A percentile compares a stretch with the other conserved stretches of the same genome.
phyloP scores from a whole-genome alignment of 352 stramenopile species.

The Phytopythium helicoides region DNA sequence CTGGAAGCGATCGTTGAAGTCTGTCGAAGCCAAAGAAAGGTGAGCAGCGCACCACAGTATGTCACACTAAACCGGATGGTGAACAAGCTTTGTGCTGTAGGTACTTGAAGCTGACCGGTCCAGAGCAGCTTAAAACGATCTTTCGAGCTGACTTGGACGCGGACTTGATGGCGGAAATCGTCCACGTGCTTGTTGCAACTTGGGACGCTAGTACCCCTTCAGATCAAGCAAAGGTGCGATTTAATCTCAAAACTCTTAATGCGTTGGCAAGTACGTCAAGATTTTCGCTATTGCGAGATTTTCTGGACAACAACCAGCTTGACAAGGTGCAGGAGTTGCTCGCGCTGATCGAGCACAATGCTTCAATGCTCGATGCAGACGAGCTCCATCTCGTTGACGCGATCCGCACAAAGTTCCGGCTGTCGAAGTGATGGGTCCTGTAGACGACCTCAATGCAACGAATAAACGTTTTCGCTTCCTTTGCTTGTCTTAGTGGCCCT shows the following conservation, averaged over 20 bases:
- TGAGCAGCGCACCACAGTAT: too few relatives aligned
- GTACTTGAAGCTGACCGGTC: constrained; percentile 62
- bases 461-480: neutral
- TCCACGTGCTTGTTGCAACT: constrained; percentile 37
- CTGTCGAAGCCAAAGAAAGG: constrained; percentile 49
- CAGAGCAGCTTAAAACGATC: constrained; percentile 35
- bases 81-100: constrained; percentile 14
- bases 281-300: constrained; percentile 64
- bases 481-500: constrained; percentile 3
- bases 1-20: constrained; percentile 67
- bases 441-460: too few relatives aligned
- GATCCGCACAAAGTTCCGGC: constrained; percentile 19
- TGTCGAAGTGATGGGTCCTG: neutral
- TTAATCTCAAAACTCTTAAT: constrained; percentile 35
- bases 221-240: constrained; percentile 17
- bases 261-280: constrained; percentile 43
- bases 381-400: constrained; percentile 8
- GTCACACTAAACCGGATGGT: neutral
- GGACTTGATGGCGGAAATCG: constrained; percentile 68
- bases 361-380: constrained; percentile 4
- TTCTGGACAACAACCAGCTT: constrained; percentile 68
- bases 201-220: constrained; percentile 15
- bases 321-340: constrained; percentile 39
- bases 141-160: constrained; percentile 74
- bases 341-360: constrained; percentile 7